Conservation (phyloP, 169 alveolate species). For the Plasmodium cynomolgi region DNA sequence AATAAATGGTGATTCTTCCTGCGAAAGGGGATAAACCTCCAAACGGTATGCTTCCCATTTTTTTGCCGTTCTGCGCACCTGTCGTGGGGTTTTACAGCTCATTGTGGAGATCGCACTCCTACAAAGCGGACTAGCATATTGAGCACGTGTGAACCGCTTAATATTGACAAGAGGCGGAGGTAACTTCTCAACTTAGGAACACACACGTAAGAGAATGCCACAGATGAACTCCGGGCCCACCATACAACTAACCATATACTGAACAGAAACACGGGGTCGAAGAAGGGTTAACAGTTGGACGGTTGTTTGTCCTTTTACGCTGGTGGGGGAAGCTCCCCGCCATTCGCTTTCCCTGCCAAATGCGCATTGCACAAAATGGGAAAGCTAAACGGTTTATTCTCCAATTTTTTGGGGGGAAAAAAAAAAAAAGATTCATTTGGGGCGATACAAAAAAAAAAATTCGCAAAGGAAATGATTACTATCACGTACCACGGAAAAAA, state of each 20-base stretch:
- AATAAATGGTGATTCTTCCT: background rate
- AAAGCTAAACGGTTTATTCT: background rate
- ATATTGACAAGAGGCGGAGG: background rate
- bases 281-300: background rate
- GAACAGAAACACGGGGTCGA: background rate
- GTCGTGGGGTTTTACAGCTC: background rate
- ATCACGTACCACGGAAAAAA: background rate
- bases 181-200: background rate
- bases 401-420: background rate
- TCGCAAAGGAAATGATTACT: background rate
- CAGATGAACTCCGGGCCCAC: background rate
- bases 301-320: background rate
- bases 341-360: background rate
- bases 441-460: background rate
- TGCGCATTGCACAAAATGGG: background rate
- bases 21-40: background rate
- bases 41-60: background rate
- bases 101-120: background rate
- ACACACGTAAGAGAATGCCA: background rate
- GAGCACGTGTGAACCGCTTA: background rate
- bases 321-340: background rate
- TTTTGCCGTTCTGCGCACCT: background rate
- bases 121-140: background rate
- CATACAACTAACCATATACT: background rate
- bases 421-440: background rate